Conservation (phyloP, 371 early-diverging fungal genomes). For the Dichotomocladium elegans region DNA sequence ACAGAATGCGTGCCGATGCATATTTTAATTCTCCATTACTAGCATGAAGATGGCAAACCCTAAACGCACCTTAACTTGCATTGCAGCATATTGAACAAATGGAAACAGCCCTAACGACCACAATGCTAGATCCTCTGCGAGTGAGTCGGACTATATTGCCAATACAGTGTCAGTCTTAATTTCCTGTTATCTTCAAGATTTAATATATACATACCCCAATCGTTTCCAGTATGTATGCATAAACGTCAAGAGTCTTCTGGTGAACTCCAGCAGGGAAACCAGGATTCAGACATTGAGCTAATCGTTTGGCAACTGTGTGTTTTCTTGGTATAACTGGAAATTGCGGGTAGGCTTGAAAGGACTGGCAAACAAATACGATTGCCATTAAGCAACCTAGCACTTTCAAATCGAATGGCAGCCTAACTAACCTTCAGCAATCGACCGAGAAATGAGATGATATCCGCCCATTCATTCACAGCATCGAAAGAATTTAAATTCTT, state of each 20-base stretch:
- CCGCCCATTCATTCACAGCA: constrained; percentile 93
- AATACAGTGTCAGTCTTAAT: neutral
- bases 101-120: constrained; percentile 93
- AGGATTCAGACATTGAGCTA: constrained; percentile 98
- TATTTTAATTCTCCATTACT: neutral
- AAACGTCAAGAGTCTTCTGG: constrained; percentile 93
- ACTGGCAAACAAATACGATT: constrained; percentile 28
- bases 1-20: neutral
- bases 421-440: constrained; percentile 70
- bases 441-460: constrained; percentile 88
- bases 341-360: constrained; percentile 78
- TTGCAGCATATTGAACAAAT: constrained; percentile 83
- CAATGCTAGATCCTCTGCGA: constrained; percentile 78
- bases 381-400: neutral
- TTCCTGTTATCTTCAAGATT: neutral
- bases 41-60: too few relatives aligned
- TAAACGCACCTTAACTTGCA: constrained; percentile 71
- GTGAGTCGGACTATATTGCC: constrained; percentile 59
- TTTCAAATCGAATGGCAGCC: neutral
- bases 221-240: constrained; percentile 80
- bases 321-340: constrained; percentile 81
- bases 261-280: constrained; percentile 99
- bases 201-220: constrained; percentile 60
- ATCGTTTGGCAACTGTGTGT: constrained; percentile 86
- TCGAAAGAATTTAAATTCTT: constrained; percentile 88